Base-by-base conservation (phyloP, 345 rosid species). In the Salix koriyanagi region DNA sequence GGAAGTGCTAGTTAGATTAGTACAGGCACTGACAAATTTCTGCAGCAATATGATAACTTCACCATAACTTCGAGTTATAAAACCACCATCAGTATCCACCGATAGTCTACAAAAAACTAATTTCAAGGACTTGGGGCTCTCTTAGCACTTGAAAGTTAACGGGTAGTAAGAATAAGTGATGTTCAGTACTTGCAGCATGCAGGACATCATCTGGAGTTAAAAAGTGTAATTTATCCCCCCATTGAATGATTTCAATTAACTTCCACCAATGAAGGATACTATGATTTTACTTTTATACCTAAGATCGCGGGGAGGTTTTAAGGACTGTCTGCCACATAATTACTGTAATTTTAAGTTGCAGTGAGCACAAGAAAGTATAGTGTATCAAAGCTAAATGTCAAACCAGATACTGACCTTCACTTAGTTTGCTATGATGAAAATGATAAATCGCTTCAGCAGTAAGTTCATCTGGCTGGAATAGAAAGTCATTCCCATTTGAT, bases 401-500 rank as follows among this genome's bases (percentile, higher is more conserved):
- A 60, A 60, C 68, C 19, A 68, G 54, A 23, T 23, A 39, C 67
- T 10, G 32, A 77, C 76, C 80, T 73, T 44, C 5, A 54, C 25
- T 66, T 42, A 11, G 34, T 46, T 54, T 23, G 26, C 41, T 42
- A 60, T 28, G 32, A 37, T 23, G 28, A 32, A 67, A 67, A 56
- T 36, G 44, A 42, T 14, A 67, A 18, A 11, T 71, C 30, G 50
- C 28, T 13, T 39, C 4, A 30, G 36, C 36, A 41, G 41, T 89
- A 83, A 91, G 82, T 85, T 86, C 77, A 88, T 67, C 60, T 82
- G 85, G 71, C 76, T 83, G 71, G 85, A 77, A 80, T 84, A 84
- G 75, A 83, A 32, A 89, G 82, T 76, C 83, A 30, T 54, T 37
- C 26, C 88, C 91, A 50, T 84, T 85, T 2, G 87, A 81, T 44